phyloP scores from a whole-genome alignment of 768 basidiomycete species.

The Lactifluus piperatus region DNA sequence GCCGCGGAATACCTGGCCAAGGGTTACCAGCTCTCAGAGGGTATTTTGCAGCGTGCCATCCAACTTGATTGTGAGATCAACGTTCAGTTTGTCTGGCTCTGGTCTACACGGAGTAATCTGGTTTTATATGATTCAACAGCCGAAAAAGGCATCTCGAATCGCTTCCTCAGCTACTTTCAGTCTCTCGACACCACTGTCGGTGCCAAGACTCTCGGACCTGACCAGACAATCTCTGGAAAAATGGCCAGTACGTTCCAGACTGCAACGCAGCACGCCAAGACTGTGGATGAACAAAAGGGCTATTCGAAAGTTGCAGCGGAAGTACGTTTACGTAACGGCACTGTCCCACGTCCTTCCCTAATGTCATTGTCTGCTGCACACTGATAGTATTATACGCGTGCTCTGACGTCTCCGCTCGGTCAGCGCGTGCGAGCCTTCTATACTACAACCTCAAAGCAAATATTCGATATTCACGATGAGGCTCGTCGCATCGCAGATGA shows the following conservation, averaged over 20 bases:
- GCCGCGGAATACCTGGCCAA: conserved; percentile 91
- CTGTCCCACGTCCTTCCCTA: background rate
- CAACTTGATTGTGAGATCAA: conserved; percentile 55
- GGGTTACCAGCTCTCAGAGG: conserved; percentile 78
- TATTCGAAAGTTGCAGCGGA: conserved; percentile 59
- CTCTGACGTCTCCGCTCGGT: conserved; percentile 67
- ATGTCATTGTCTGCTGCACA: background rate
- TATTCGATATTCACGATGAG: conserved; percentile 88
- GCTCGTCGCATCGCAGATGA: conserved; percentile 68
- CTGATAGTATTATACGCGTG: conserved; percentile 66
- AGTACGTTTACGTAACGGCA: conserved; percentile 30
- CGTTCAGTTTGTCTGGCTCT: background rate
- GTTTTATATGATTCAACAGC: conserved; percentile 31
- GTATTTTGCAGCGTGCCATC: conserved; percentile 69
- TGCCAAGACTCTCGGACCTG: conserved; percentile 61
- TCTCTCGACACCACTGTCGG: conserved; percentile 65
- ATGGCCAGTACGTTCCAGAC: conserved; percentile 52
- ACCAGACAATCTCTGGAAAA: conserved; percentile 73
- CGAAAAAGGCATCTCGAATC: conserved; percentile 80
- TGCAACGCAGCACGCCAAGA: conserved; percentile 61
- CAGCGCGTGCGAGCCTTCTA: conserved; percentile 76
- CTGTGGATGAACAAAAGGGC: conserved; percentile 78
- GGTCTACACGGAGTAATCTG: background rate
- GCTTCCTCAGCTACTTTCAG: conserved; percentile 75
- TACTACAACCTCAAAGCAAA: conserved; percentile 81